Evolutionary conservation across 352 stramenopile genomes (phyloP), one percentile per base, ranked within the genome.

Genomic region (Globisporangium cederbergense): DNA sequence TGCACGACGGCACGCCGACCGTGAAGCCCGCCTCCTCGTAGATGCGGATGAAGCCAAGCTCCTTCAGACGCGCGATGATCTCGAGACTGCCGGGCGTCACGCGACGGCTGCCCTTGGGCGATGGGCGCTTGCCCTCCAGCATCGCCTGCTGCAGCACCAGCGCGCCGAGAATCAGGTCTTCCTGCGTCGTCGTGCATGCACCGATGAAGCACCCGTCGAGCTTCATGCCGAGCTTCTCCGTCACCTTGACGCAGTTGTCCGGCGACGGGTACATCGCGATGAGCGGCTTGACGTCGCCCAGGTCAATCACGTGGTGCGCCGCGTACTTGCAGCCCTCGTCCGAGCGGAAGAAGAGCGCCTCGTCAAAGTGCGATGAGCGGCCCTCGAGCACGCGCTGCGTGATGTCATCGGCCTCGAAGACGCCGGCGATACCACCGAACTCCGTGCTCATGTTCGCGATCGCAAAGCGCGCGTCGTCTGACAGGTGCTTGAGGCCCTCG

Each of bases 371-470:
- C 40, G 77, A 86, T 1, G 73, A 64, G n/a, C 82, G 79, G 3
- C 54, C 67, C 20, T 75, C 62, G 30, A 90, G 68, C 58, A 91
- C 83, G 42, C 76, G 78, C 52, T 90, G 68, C 4, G 83, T 90
- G 67, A 93, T 87, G 45, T 75, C 77, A 52, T 93, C 85, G 18
- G 85, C 85, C 50, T 81, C 76, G 55, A 93, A 93, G 14, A 93
- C 83, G 13, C 85, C 85, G n/a, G 82, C 83, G 59, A 93, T 93
- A 42, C 72, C 85, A 25, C 85, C 85, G 62, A 93, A 93, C 70
- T 93, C 85, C 22, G 85, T 90, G 51, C 74, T 91, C 85, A 93
- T 93, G 64, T 93, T 93, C 43, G 81, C 78, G 46, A 93, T 83
- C 18, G 85, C 85, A 66, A 93, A 93, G 4, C 85, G 83, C 14